Conservation (phyloP, 371 early-diverging fungal species). For the Cokeromyces recurvatus region DNA sequence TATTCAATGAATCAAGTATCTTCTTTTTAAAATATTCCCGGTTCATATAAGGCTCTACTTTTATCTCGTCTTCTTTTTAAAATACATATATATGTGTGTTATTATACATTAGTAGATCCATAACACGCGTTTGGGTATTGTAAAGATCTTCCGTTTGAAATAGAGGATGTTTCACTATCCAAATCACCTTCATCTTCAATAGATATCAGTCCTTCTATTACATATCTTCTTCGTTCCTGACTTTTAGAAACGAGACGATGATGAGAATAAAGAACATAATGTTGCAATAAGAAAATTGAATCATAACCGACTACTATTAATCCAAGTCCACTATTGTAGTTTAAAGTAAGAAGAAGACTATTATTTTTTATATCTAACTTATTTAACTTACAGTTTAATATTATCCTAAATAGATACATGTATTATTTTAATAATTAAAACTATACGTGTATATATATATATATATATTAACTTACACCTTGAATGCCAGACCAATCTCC, state of each 20-base stretch:
- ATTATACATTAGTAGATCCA: too few species aligned
- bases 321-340: slow-evolving; percentile 52
- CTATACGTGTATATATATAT: too few species aligned
- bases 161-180: too few species aligned
- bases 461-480: slow-evolving; percentile 30
- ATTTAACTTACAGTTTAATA: slow-evolving; percentile 31
- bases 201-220: slow-evolving; percentile 8
- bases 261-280: slow-evolving; percentile 57
- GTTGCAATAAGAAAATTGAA: slow-evolving; percentile 70
- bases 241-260: slow-evolving; percentile 8
- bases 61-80: too few species aligned
- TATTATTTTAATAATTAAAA: background rate
- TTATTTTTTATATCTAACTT: background rate
- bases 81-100: too few species aligned
- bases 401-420: slow-evolving; percentile 18
- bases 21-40: too few species aligned
- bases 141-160: too few species aligned
- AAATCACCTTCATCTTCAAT: slow-evolving; percentile 11
- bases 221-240: slow-evolving; percentile 10
- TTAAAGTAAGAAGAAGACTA: background rate
- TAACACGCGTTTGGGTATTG: too few species aligned
- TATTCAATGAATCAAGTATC: too few species aligned
- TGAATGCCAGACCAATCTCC: slow-evolving; percentile 59
- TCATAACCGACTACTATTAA: slow-evolving; percentile 69
- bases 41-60: too few species aligned